Evolutionary conservation across 441 rosid species (phyloP), one percentile per base, ranked within the genome.

Genomic region (Lepidium campestre): DNA sequence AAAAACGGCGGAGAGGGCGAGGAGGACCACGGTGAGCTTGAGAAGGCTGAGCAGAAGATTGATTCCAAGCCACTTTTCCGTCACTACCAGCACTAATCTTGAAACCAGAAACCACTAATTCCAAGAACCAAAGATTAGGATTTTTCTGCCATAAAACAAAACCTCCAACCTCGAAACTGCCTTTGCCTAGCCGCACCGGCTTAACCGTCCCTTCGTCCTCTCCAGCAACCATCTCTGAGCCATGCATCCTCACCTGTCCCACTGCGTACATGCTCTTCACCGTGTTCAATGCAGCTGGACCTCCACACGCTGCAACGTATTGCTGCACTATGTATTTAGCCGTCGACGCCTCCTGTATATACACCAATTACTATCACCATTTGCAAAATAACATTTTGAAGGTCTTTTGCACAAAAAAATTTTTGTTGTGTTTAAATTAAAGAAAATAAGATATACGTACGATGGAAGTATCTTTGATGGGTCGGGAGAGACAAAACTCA

Each of bases 21-120:
- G 96, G 87, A 34, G 91, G 94, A 31, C 97, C 96, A 62, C 83
- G 76, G 44, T 82, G 84, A 46, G 98, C 93, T 37, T 87, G 82
- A 58, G 79, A 83, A 53, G 91, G 91, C 70, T 89, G 98, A 54
- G 93, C 75, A 10, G 96, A 86, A 6, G 95, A 89, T 62, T 93
- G 97, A 65, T 83, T 91, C 98, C 98, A 93, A 5, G 95, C 86
- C 64, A 91, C 80, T 68, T 87, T 93, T 4, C 98, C 98, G 19
- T 93, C 80, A 57, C 98, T 88, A 6, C 98, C 98, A 8, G 98
- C 93, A 47, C 88, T 85, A 40, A 93, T 78, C 70, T 93, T 90
- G 73, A 83, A 86, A 27, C 98, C 98, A 2, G 97, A 77, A 39
- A 90, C 96, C 13, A 90, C 87, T 4, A 93, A 65, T 67, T 90